Evolutionary conservation across 1,284 basidiomycete genomes (phyloP).

Genomic region (Rugosomyces carneus): DNA sequence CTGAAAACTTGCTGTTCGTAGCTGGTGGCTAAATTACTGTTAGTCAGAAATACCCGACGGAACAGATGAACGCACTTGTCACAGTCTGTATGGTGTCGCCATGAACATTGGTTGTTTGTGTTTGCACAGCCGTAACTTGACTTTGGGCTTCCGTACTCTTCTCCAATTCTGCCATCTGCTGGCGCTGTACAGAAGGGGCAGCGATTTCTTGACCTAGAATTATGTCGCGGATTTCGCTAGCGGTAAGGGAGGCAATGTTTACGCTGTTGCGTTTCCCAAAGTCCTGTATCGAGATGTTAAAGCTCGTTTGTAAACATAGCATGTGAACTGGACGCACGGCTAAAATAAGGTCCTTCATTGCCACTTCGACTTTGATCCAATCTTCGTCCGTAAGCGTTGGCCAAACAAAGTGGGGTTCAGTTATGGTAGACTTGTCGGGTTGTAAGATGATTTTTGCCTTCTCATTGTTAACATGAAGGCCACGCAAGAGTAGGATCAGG

Average conservation of each 20-base stretch:
- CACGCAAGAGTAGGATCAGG: constrained; percentile 91
- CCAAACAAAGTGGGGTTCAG: constrained; percentile 98
- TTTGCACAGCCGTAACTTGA: constrained; percentile 96
- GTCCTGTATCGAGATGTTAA: constrained; percentile 47
- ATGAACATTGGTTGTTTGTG: constrained; percentile 95
- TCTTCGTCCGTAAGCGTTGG: constrained; percentile 92
- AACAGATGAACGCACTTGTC: constrained; percentile 59
- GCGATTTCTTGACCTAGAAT: constrained; percentile 97
- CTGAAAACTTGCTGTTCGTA: constrained; percentile 98
- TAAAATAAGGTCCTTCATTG: constrained; percentile 90
- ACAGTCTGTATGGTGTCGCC: constrained; percentile 96
- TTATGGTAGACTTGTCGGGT: constrained; percentile 91
- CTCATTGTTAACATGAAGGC: constrained; percentile 98
- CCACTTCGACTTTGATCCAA: constrained; percentile 99
- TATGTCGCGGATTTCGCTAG: constrained; percentile 94
- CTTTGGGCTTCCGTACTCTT: constrained; percentile 92
- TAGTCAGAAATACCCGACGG: constrained; percentile 6
- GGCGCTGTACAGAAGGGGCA: constrained; percentile 87
- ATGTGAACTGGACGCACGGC: constrained; percentile 42
- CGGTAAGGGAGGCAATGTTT: constrained; percentile 95
- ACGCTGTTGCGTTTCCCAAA: constrained; percentile 99
- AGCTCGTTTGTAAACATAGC: background rate
- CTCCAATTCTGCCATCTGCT: constrained; percentile 99
- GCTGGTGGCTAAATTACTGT: constrained; percentile 64
- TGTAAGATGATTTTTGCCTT: constrained; percentile 96